A percentile compares a stretch with the other conserved stretches of the same genome.
phyloP scores from a whole-genome alignment of 257 asterid genomes.

The Linaria vulgaris region DNA sequence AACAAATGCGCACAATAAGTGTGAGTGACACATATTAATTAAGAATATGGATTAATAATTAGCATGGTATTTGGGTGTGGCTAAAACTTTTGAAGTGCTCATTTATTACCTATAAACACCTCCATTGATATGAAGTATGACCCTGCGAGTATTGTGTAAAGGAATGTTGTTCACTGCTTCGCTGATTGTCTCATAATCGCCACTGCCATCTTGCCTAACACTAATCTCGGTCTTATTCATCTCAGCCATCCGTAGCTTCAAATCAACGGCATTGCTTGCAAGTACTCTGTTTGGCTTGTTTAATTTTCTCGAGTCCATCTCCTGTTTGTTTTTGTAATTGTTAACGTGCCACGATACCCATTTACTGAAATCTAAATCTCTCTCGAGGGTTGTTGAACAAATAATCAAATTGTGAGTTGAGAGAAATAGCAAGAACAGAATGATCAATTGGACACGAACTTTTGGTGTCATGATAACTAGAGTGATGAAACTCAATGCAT shows the following conservation, averaged over 20 bases:
- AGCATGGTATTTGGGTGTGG: too few relatives aligned
- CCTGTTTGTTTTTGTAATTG: conserved; percentile 26
- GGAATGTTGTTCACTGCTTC: conserved; percentile 54
- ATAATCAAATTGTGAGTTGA: conserved; percentile 17
- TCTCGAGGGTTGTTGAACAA: conserved; percentile 14
- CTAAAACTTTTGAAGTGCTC: too few relatives aligned
- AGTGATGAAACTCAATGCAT: conserved; percentile 16
- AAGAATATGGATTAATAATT: too few relatives aligned
- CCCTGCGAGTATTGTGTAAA: conserved; percentile 38
- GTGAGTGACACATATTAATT: too few relatives aligned
- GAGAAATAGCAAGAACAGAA: conserved; percentile 28
- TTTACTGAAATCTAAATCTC: conserved; percentile 18
- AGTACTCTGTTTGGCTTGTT: not conserved
- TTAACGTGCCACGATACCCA: conserved; percentile 48
- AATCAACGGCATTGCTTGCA: conserved; percentile 21
- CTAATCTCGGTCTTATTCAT: conserved; percentile 30
- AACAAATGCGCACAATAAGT: too few relatives aligned
- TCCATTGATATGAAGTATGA: conserved; percentile 39
- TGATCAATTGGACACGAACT: conserved; percentile 14
- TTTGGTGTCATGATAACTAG: conserved; percentile 31
- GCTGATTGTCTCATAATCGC: conserved; percentile 40
- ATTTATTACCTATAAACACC: conserved; percentile 50
- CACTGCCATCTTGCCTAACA: conserved; percentile 54
- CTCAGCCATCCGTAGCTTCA: conserved; percentile 46
- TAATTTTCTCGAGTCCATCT: not conserved